Base-by-base conservation (phyloP, 2,329 filamentous ascomycete genomes). In the Diatrype stigma region DNA sequence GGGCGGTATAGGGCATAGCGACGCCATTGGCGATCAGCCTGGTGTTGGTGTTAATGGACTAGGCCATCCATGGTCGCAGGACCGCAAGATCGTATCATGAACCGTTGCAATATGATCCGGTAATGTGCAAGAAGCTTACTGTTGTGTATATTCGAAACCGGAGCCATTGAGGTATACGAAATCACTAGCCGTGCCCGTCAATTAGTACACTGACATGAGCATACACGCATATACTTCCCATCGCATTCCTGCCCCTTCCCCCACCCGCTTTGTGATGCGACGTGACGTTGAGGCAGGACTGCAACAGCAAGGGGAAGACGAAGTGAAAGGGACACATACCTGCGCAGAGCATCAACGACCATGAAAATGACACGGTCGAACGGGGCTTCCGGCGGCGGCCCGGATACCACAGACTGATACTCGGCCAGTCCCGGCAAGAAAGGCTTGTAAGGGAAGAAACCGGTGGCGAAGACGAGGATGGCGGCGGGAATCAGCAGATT, bases 401-500 rank as follows among this genome's bases (percentile, higher is more conserved):
- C 83, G 72, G 80, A 77, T 45, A 76, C 71, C 26, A 80, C 66
- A 46, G 78, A 63, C 55, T 82, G 79, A 69, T 85, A 88, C 56
- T 80, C 74, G 10, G 94, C 92, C 45, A 96, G 74, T 3, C 94
- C 94, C 11, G 92, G 85, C 45, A 99, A 78, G 58, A 96, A 87
- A 2, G 94, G 91, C 66, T 99, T 99, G 72, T 97, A 96, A 7
- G 94, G 94, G 65, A 99, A 99, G 78, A 99, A 99, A 14, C 94
- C 93, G 30, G 84, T 82, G 23, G 89, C 92, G 69, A 97, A 97
- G 57, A 87, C 71, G 49, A 87, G 60, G 56, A 92, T 82, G 45
- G 90, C 86, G 50, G 87, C 65, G 3, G 89, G 88, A 42, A 96
- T 83, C 54, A 96, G 71, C 30, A 91, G 51, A 69, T 96, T 96